Percentiles rank a stretch among this genome's conserved stretches.
Evolutionary conservation across 1,139 yeast species (phyloP).

Genomic region (Yamadazyma blattariae): DNA sequence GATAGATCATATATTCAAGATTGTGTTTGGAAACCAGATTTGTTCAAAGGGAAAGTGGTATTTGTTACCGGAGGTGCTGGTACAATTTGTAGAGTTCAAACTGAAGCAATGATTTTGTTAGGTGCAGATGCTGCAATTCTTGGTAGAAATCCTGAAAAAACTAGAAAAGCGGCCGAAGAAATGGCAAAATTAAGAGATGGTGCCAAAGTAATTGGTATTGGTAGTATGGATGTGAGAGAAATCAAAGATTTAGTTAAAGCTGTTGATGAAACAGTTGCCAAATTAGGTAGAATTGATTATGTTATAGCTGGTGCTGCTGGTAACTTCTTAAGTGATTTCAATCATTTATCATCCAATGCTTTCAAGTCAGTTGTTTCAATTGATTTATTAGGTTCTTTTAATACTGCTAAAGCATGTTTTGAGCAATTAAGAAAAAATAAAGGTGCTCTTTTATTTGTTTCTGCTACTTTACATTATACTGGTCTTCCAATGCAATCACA

Average conservation of each 20-base stretch:
- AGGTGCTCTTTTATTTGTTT: slow-evolving; percentile 79
- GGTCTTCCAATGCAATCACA: slow-evolving; percentile 92
- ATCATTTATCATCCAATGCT: slow-evolving; percentile 78
- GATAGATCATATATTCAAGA: slow-evolving; percentile 4
- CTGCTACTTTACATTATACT: slow-evolving; percentile 86
- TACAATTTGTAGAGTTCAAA: slow-evolving; percentile 86
- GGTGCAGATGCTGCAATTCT: slow-evolving; percentile 89
- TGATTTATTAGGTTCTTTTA: slow-evolving; percentile 84
- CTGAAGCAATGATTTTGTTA: slow-evolving; percentile 76
- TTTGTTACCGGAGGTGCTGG: slow-evolving; percentile 98
- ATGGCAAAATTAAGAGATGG: slow-evolving; percentile 57
- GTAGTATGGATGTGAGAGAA: slow-evolving; percentile 77
- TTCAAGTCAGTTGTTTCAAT: slow-evolving; percentile 85
- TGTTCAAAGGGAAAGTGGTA: slow-evolving; percentile 82
- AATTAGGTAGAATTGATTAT: slow-evolving; percentile 74
- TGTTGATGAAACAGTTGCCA: slow-evolving; percentile 59
- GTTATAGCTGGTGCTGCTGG: slow-evolving; percentile 98
- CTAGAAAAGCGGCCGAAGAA: slow-evolving; percentile 67
- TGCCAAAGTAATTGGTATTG: slow-evolving; percentile 68
- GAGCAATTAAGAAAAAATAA: slow-evolving; percentile 62
- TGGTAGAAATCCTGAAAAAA: slow-evolving; percentile 72
- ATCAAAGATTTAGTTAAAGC: slow-evolving; percentile 58
- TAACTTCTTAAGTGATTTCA: slow-evolving; percentile 79
- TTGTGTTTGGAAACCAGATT: slow-evolving; percentile 44
- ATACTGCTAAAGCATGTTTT: slow-evolving; percentile 82